Evolutionary conservation across 192 early-diverging fungal genomes (phyloP).

Genomic region (Geranomyces michiganensis): DNA sequence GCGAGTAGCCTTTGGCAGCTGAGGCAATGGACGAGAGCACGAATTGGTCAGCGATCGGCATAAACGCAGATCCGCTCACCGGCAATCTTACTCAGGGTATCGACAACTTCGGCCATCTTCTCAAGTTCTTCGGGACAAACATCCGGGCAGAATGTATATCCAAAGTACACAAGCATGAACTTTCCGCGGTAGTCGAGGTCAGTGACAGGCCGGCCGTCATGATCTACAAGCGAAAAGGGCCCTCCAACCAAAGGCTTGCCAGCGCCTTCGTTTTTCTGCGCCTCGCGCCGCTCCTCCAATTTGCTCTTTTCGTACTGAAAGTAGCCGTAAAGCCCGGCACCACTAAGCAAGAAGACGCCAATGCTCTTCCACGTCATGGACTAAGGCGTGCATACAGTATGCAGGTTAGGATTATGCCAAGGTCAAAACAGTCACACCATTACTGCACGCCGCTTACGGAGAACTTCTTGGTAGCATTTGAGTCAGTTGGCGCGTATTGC

Average conservation of each 20-base stretch:
- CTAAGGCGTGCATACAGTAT: neutral
- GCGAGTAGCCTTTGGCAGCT: slow-evolving; percentile 22
- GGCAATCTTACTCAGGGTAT: slow-evolving; percentile 65
- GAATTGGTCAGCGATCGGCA: neutral
- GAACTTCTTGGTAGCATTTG: neutral
- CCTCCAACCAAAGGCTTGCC: slow-evolving; percentile 93
- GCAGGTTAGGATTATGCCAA: neutral
- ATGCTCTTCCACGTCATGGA: slow-evolving; percentile 38
- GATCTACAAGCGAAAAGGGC: slow-evolving; percentile 83
- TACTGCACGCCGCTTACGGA: neutral
- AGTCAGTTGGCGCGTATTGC: slow-evolving; percentile 2
- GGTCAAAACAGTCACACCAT: neutral
- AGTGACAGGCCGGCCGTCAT: slow-evolving; percentile 71
- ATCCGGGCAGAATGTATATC: slow-evolving; percentile 99
- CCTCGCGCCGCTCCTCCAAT: slow-evolving; percentile 35
- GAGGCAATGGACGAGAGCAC: slow-evolving; percentile 10
- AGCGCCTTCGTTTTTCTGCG: slow-evolving; percentile 32
- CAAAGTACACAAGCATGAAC: slow-evolving; percentile 94
- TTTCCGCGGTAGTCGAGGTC: slow-evolving; percentile 80
- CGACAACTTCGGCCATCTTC: slow-evolving; percentile 90
- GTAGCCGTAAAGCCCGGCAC: slow-evolving; percentile 41
- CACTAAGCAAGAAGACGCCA: slow-evolving; percentile 33
- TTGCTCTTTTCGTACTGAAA: slow-evolving; percentile 46
- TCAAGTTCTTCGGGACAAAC: slow-evolving; percentile 99
- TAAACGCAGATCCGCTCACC: neutral